Percentiles rank a stretch among this genome's conserved stretches.
phyloP scores from a whole-genome alignment of 2,329 filamentous ascomycete species.

The Chaetothyriales sp. region DNA sequence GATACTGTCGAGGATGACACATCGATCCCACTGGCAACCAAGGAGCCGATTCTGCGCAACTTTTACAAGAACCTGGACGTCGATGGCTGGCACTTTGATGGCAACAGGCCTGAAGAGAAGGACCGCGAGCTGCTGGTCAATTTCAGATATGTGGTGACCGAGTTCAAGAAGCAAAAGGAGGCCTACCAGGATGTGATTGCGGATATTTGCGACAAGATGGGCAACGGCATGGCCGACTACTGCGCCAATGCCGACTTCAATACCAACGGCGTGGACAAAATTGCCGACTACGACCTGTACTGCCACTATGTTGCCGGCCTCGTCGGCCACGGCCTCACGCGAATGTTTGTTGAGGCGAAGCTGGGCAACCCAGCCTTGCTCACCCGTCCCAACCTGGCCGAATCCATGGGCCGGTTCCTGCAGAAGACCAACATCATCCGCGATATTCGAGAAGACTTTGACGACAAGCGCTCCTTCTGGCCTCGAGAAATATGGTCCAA shows the following conservation, averaged over 20 bases:
- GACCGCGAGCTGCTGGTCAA: slow-evolving; percentile 82
- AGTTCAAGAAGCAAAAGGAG: slow-evolving; percentile 78
- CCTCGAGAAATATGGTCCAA: slow-evolving; percentile 95
- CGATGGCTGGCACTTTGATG: slow-evolving; percentile 81
- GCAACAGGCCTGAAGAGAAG: slow-evolving; percentile 81
- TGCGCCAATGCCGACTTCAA: slow-evolving; percentile 69
- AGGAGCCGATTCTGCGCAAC: slow-evolving; percentile 69
- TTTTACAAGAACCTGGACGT: slow-evolving; percentile 66
- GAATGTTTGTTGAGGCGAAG: slow-evolving; percentile 72
- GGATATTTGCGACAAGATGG: slow-evolving; percentile 89
- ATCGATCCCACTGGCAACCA: slow-evolving; percentile 65
- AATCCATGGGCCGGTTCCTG: slow-evolving; percentile 93
- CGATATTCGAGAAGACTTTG: slow-evolving; percentile 77
- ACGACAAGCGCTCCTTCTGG: slow-evolving; percentile 83
- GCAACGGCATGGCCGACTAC: slow-evolving; percentile 97
- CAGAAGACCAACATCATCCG: slow-evolving; percentile 99
- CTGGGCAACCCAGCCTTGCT: slow-evolving; percentile 76
- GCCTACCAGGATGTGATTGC: slow-evolving; percentile 74
- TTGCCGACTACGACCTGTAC: slow-evolving; percentile 87
- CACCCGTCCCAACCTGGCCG: slow-evolving; percentile 63
- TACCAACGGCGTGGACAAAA: slow-evolving; percentile 61
- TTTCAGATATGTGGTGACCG: slow-evolving; percentile 71
- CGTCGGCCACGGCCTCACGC: slow-evolving; percentile 86
- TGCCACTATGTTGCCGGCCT: slow-evolving; percentile 97
- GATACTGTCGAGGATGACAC: slow-evolving; percentile 99